A percentile compares a stretch with the other conserved stretches of the same genome.
Evolutionary conservation across 768 basidiomycete species (phyloP).

Genomic region (Cystobasidiopsis lactophilus): DNA sequence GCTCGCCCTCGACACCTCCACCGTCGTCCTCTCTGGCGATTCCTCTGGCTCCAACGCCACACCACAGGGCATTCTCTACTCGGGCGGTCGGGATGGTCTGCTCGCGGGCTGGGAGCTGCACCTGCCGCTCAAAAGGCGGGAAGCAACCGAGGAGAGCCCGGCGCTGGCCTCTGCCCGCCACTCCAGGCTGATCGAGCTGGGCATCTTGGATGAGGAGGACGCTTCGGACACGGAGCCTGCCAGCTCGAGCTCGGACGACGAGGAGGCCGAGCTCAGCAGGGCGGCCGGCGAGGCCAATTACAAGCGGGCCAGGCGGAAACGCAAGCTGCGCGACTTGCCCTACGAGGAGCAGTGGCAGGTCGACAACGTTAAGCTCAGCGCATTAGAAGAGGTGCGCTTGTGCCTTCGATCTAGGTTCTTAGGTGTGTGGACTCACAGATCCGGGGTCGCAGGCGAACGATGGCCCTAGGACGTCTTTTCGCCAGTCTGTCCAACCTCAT

Average conservation of each 20-base stretch:
- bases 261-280: neutral
- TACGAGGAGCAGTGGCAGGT: conserved; percentile 1
- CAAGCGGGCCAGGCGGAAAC: neutral
- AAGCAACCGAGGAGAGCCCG: neutral
- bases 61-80: conserved; percentile 18
- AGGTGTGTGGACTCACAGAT: too few species aligned
- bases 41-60: conserved; percentile 1
- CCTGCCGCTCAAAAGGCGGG: conserved; percentile 10
- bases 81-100: conserved; percentile 18
- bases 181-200: neutral
- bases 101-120: conserved; percentile 19
- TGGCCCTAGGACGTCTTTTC: conserved; percentile 30
- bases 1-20: conserved; percentile 18
- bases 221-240: neutral
- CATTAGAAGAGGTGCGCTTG: neutral
- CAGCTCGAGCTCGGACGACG: conserved; percentile 7
- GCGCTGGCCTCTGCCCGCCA: too few species aligned
- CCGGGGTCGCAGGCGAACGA: too few species aligned
- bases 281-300: neutral
- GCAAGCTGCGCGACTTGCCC: neutral
- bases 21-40: conserved; percentile 2
- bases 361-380: neutral
- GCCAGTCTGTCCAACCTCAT: conserved; percentile 73
- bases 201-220: neutral
- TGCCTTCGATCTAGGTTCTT: neutral